phyloP scores from a whole-genome alignment of 2,329 filamentous ascomycete species.

The Fusarium succisae region DNA sequence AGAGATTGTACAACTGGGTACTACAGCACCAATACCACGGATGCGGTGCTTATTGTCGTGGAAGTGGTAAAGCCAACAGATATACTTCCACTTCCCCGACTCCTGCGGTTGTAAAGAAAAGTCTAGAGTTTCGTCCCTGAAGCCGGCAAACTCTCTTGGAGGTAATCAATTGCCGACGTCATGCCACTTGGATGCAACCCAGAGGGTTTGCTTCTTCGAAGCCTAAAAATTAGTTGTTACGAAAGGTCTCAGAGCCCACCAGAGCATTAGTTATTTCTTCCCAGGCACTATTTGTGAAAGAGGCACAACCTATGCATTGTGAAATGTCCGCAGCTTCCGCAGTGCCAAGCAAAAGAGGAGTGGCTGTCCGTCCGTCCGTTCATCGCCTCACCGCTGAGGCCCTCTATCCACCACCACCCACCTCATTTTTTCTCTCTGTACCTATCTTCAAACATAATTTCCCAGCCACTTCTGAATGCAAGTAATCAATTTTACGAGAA shows the following conservation, averaged over 20 bases:
- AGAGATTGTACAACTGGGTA: background rate
- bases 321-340: constrained; percentile 23
- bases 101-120: background rate
- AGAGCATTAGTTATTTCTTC: background rate
- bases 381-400: constrained; percentile 32
- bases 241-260: background rate
- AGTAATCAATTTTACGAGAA: constrained; percentile 1
- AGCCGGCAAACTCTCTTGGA: background rate
- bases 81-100: background rate
- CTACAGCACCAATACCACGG: constrained; percentile 20
- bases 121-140: constrained; percentile 11
- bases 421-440: background rate
- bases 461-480: constrained; percentile 12
- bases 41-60: background rate
- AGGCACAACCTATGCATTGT: background rate
- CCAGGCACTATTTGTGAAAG: background rate
- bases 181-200: constrained; percentile 3
- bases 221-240: background rate
- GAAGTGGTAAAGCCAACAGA: background rate
- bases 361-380: constrained; percentile 6
- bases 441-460: background rate
- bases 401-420: constrained; percentile 15
- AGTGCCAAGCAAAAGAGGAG: constrained; percentile 22
- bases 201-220: background rate
- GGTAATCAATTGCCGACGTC: background rate